Base-by-base conservation (phyloP, 2,329 filamentous ascomycete species). In the Cladophialophora yegresii region DNA sequence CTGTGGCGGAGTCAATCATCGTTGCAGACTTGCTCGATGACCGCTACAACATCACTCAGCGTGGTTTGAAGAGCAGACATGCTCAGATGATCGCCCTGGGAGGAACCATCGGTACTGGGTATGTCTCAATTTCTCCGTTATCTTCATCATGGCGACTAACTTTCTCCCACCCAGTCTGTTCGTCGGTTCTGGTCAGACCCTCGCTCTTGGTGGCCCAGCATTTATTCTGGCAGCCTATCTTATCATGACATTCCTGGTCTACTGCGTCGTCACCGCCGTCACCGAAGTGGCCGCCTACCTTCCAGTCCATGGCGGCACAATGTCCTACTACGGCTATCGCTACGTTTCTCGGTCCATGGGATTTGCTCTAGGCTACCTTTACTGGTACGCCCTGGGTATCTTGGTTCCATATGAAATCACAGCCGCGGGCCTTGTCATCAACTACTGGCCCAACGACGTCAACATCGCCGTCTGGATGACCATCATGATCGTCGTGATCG, bases 361-460 rank as follows among this genome's bases (percentile, higher is more conserved):
- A 1, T 79, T 80, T 59, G 74, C 77, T 9, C 77, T 79, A 68
- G 78, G 78, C 20, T 79, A 78, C 50, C 70, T 78, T 3, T 82
- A 82, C 69, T 82, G 80, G 80, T 82, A 81, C 58, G 77, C 77
- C 1, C 70, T 77, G 55, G 77, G 79, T 0, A 81, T 83, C 32
- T 72, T 81, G 43, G 77, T 82, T 0, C 80, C 78, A 54, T 82
- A 84, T 63, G 87, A 90, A 75, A 86, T 89, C 65, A 85, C 85
- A 0, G 87, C 87, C 7, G 85, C 86, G 12, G 83, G 84, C 47
- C 81, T 89, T n/a, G 80, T 90, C 32, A 86, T 89, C 65, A 77
- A 84, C 65, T 89, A 85, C 72, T 90, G 87, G 87, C 71, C 76
- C 10, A 73, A 76, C 3, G 71, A 71, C 20, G 65, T 81, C 55